Evolutionary conservation across 305 asterid genomes (phyloP), one percentile per base, ranked within the genome.

Genomic region (Petunia hybrid): DNA sequence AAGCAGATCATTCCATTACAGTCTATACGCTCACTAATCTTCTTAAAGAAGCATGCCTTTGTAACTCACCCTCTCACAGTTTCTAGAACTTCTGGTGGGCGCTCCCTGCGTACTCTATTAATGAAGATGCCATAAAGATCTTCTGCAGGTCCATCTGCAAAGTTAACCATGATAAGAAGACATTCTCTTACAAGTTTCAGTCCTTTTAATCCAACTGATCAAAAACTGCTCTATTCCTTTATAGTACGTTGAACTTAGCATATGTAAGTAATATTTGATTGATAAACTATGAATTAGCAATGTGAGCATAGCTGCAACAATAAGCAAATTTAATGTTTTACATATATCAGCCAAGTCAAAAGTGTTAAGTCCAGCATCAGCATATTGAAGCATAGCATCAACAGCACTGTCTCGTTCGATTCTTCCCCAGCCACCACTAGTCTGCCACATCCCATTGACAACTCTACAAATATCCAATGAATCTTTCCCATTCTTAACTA

Each of bases 111-210:
- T 46, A 96, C 98, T 85, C 91, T 91, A 66, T 92, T 96, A 64
- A 96, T 94, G 81, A 96, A 94, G 85, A 96, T 90, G 57, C 98
- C 98, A 81, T 91, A 96, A 73, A 96, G 98, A 87, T 96, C 99
- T 86, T 96, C 99, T 3, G 99, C 98, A 77, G 99, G 99, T 82
- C 99, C 99, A 89, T 96, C 99, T 96, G 86, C 77, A 79, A 82
- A 76, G 82, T 12, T 67, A 62, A 73, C 22, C 13, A 79, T 51
- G 12, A 79, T 51, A 68, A 56, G 35, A 63, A 51, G 40, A 35
- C 8, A 6, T 8, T 39, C 51, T 74, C 48, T 53, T 67, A 56
- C 77, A 63, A 16, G n/a, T 55, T 38, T 3, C 0, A 46, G 5
- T 46, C 60, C 46, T 45, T 31, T 41, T 10, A 0, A 71, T 35